Percentiles rank a stretch among this genome's conserved stretches.
Conservation (phyloP, 78 protist species). For the Creolimax fragrantissima region DNA sequence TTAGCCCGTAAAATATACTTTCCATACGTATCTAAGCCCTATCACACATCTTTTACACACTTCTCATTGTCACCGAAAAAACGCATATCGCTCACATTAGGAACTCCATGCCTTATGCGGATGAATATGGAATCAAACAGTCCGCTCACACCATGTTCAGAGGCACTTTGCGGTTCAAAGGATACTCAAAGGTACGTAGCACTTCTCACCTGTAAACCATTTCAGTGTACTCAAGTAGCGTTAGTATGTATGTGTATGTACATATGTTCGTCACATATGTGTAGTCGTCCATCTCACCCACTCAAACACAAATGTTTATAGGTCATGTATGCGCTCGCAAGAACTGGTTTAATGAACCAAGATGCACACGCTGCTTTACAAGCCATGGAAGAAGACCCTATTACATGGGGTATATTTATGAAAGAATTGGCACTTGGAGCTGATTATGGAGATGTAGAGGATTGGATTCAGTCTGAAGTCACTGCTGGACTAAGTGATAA, state of each 20-base stretch:
- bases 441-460: neutral
- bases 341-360: neutral
- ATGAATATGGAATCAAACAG: neutral
- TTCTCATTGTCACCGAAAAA: neutral
- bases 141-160: conserved; percentile 37
- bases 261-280: neutral
- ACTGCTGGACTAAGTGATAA: neutral
- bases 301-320: neutral
- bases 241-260: neutral
- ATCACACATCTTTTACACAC: neutral
- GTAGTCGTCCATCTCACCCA: neutral
- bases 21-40: neutral
- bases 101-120: conserved; percentile 34
- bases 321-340: neutral
- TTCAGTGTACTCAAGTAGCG: too few relatives aligned
- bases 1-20: neutral
- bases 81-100: neutral
- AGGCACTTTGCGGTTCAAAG: conserved; percentile 54
- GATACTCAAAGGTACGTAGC: neutral
- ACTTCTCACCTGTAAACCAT: too few relatives aligned
- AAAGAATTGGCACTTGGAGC: neutral
- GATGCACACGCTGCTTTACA: neutral
- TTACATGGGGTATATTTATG: neutral
- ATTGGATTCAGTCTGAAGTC: neutral
- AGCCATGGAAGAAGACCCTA: neutral